Base-by-base conservation (phyloP, 805 yeast genomes). In the Komagataella populi region DNA sequence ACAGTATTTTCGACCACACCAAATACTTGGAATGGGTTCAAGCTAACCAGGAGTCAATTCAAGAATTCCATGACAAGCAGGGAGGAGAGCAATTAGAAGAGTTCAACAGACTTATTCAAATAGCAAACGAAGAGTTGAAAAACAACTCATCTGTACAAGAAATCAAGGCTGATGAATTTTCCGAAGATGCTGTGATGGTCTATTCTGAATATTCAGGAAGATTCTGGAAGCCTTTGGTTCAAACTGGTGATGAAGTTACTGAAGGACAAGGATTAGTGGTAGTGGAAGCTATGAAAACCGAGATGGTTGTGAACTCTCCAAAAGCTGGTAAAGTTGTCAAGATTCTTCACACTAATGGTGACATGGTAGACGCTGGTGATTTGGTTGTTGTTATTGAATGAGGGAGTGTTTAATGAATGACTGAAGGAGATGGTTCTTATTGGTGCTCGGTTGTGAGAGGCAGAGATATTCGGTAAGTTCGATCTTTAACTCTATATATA, bases 221-320 rank as follows among this genome's bases (percentile, higher is more conserved):
- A 58, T 89, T 86, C 76, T 91, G 99, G 99, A 91, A 93, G 67
- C 80, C 95, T 1, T 70, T 89, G 57, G 95, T 84, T 24, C 69
- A 74, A 52, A 90, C 76, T 48, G 96, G 96, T 22, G 93, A 86
- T 59, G 67, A 56, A 4, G 95, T 91, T 23, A 69, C 71, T 50
- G 75, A 69, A 48, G 95, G 90, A 39, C 91, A 87, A 59, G 88
- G 88, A 4, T 72, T 91, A 55, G 77, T 91, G 57, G 88, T 93
- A 45, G 87, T 91, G 51, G 99, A 91, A 68, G 98, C 99, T 51
- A 91, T 91, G 99, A 91, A 91, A 74, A 93, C 98, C 0, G 99
- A 91, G 69, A 91, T 91, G 97, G 77, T 80, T 49, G 95, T 91
- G 43, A 72, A 68, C 51, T 80, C 97, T 18, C 76, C 95, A 1